Evolutionary conservation across 192 early-diverging fungal species (phyloP), one percentile per base, ranked within the genome.

Genomic region (Phlyctochytrium planicorne): DNA sequence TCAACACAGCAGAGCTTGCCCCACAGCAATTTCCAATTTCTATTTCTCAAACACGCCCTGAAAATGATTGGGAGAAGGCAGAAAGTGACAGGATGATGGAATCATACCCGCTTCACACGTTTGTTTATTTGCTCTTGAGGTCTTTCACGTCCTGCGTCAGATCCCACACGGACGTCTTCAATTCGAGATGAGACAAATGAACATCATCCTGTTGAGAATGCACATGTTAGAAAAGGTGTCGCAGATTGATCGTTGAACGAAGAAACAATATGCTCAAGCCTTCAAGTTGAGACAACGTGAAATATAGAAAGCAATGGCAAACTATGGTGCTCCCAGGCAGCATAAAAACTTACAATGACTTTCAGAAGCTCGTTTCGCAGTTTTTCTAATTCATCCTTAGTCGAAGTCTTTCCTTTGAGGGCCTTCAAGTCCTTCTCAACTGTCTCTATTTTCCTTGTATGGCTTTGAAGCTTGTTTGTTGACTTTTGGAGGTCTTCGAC

Each of bases 81-180:
- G n/a, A n/a, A n/a, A n/a, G n/a, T n/a, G n/a, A n/a, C n/a, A n/a
- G n/a, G n/a, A n/a, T n/a, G n/a, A n/a, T n/a, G n/a, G n/a, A n/a
- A n/a, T n/a, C n/a, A n/a, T n/a, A n/a, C n/a, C n/a, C n/a, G n/a
- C n/a, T n/a, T n/a, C n/a, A n/a, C n/a, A n/a, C n/a, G n/a, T n/a
- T n/a, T n/a, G 40, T 50, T 50, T n/a, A 50, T 50, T 50, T 50
- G 40, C 40, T 50, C 40, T 50, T 50, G 40, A n/a, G n/a, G n/a
- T n/a, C n/a, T n/a, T n/a, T n/a, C n/a, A 50, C n/a, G 12, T 50
- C 12, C 40, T 50, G 40, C 40, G 40, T 14, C 40, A 50, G n/a
- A 50, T 50, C 40, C 40, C 40, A 50, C 40, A 50, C 40, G 12
- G 40, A 14, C 12, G 40, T 50, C 40, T 50, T 50, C 40, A 50